Base-by-base conservation (phyloP, 805 yeast genomes). In the Lachancea thermotolerans region DNA sequence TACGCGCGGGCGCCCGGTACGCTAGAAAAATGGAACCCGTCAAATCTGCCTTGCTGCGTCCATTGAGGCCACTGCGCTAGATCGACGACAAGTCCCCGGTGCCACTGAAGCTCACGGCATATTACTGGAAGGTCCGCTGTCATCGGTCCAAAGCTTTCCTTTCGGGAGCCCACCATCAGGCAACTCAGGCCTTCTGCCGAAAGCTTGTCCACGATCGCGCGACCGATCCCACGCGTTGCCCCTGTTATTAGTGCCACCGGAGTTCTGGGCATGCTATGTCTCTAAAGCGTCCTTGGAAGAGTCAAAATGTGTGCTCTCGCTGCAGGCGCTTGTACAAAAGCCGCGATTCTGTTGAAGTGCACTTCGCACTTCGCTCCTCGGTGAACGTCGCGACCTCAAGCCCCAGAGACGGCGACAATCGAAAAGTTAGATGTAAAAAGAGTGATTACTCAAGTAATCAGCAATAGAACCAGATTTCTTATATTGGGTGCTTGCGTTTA, bases 211-310 rank as follows among this genome's bases (percentile, higher is more conserved):
- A 56, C 63, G 7, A 70, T 50, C 1, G 56, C 59, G 14, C 59
- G 58, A 5, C 76, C 76, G 41, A 72, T 65, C 3, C 75, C 75
- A 45, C 70, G 59, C 17, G 71, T 67, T 16, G 71, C 71, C 11
- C 77, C 76, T 1, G 72, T 64, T n/a, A 71, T 50, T 3, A 71
- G 53, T 2, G 66, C 65, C 5, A 61, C 62, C 1, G 62, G 60
- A 12, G 42, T 34, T 16, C 11, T 36, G 21, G 39, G 4, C 46
- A 44, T 44, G 31, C 4, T 17, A n/a, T 14, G 3, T 14, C 5
- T n/a, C 37, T 10, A 4, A 31, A 31, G 34, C 34, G 34, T 8
- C 15, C 8, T n/a, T 31, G 34, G 5, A 31, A 31, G 15, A 31
- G 34, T 14, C 15, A 8, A 31, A 14, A 12, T 31, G 34, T 31